Conservation (phyloP, 805 yeast species). For the Candida coquimbonensis region DNA sequence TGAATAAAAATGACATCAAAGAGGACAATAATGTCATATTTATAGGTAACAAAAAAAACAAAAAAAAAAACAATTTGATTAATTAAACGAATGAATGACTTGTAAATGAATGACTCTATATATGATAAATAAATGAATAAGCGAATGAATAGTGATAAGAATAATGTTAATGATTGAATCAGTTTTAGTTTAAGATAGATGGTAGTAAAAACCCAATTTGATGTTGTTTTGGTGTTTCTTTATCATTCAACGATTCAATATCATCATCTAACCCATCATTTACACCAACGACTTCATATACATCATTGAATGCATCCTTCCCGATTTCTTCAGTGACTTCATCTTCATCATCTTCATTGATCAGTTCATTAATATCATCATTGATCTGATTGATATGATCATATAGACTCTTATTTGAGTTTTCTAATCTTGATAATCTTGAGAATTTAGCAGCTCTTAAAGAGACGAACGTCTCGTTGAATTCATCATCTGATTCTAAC, state of each 20-base stretch:
- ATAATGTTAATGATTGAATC: too few species aligned
- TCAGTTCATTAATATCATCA: background rate
- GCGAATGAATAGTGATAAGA: too few species aligned
- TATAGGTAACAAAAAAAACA: too few species aligned
- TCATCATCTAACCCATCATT: too few species aligned
- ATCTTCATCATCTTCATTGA: background rate
- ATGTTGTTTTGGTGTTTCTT: slow-evolving; percentile 12
- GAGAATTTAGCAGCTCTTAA: slow-evolving; percentile 16
- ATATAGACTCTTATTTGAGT: too few species aligned
- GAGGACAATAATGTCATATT: too few species aligned
- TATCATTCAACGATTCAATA: background rate
- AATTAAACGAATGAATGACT: too few species aligned
- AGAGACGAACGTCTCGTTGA: slow-evolving; percentile 12
- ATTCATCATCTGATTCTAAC: slow-evolving; percentile 2
- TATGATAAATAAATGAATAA: too few species aligned
- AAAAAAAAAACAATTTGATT: too few species aligned
- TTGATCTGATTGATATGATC: background rate
- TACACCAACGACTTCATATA: background rate
- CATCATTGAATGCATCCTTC: background rate
- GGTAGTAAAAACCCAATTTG: slow-evolving; percentile 6
- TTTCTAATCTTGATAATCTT: slow-evolving; percentile 12
- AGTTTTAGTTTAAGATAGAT: background rate
- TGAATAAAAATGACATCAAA: too few species aligned
- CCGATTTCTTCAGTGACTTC: background rate
- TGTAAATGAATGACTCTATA: too few species aligned